Evolutionary conservation across 1,284 basidiomycete genomes (phyloP).

Genomic region (Gymnopus androsaceus): DNA sequence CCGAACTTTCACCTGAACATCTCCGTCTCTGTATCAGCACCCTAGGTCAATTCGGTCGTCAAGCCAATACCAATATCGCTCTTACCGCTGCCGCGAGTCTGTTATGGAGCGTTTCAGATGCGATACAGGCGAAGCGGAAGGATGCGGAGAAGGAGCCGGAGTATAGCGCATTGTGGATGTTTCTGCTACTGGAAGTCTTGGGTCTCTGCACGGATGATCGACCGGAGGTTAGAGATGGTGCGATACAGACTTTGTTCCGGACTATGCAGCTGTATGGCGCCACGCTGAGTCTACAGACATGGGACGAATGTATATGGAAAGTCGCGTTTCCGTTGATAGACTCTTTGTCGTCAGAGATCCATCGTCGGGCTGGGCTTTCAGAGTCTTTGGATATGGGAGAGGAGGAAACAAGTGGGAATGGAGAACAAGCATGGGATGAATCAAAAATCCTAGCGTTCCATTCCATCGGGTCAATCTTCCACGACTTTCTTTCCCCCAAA

Average conservation of each 20-base stretch:
- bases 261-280: slow-evolving; percentile 92
- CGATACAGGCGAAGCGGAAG: slow-evolving; percentile 78
- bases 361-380: slow-evolving; percentile 30
- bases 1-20: slow-evolving; percentile 77
- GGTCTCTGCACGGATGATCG: slow-evolving; percentile 81
- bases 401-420: slow-evolving; percentile 20
- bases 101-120: slow-evolving; percentile 93
- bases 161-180: slow-evolving; percentile 90
- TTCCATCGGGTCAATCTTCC: slow-evolving; percentile 83
- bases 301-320: slow-evolving; percentile 88
- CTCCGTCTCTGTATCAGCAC: slow-evolving; percentile 88
- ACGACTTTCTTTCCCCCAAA: slow-evolving; percentile 75
- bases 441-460: slow-evolving; percentile 85
- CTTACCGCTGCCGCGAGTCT: slow-evolving; percentile 88
- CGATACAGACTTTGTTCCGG: slow-evolving; percentile 93
- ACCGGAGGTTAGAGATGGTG: slow-evolving; percentile 88
- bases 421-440: slow-evolving; percentile 74
- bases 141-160: slow-evolving; percentile 65
- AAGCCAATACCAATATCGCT: slow-evolving; percentile 91
- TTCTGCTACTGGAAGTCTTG: slow-evolving; percentile 82
- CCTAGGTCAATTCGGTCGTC: slow-evolving; percentile 87
- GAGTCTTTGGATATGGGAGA: too few relatives aligned
- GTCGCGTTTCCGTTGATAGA: slow-evolving; percentile 90
- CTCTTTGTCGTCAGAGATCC: slow-evolving; percentile 61
- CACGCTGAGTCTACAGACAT: slow-evolving; percentile 76